Conservation (phyloP, 2,329 filamentous ascomycete species). For the Fusarium pseudoanthophilum region DNA sequence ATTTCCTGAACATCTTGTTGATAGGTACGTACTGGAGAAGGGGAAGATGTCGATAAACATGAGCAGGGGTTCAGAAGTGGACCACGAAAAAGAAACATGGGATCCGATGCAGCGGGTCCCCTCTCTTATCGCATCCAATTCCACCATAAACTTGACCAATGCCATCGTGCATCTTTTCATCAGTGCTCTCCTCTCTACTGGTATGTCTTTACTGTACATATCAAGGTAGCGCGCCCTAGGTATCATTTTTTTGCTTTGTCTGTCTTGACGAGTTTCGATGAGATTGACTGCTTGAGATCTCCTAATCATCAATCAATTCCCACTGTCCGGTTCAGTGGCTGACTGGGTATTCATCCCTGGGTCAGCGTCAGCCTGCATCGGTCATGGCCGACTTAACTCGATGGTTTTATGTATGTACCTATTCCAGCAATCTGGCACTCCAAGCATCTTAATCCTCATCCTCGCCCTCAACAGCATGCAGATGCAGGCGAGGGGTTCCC, state of each 20-base stretch:
- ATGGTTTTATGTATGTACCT: slow-evolving; percentile 13
- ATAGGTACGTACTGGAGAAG: slow-evolving; percentile 11
- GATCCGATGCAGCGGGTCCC: slow-evolving; percentile 22
- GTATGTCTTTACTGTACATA: slow-evolving; percentile 4
- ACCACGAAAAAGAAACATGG: slow-evolving; percentile 25
- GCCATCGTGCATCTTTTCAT: not conserved
- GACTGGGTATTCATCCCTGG: slow-evolving; percentile 28
- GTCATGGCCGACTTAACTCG: slow-evolving; percentile 38
- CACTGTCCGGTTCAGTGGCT: slow-evolving; percentile 39
- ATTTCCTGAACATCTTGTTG: slow-evolving; percentile 3
- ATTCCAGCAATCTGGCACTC: slow-evolving; percentile 37
- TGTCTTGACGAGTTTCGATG: slow-evolving; percentile 8
- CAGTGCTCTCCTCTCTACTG: not conserved
- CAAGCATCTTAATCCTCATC: slow-evolving; percentile 7
- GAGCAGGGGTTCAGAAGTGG: slow-evolving; percentile 27
- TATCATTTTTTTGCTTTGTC: slow-evolving; percentile 28
- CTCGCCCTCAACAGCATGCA: not conserved
- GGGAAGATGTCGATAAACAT: slow-evolving; percentile 21
- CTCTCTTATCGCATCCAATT: slow-evolving; percentile 17
- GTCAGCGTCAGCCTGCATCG: slow-evolving; percentile 38
- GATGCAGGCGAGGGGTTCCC: slow-evolving; percentile 36
- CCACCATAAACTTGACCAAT: not conserved
- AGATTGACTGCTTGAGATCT: slow-evolving; percentile 14
- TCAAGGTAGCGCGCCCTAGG: not conserved
- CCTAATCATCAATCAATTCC: slow-evolving; percentile 29